Evolutionary conservation across 805 yeast genomes (phyloP).

Genomic region (Kazachstania taianensis): DNA sequence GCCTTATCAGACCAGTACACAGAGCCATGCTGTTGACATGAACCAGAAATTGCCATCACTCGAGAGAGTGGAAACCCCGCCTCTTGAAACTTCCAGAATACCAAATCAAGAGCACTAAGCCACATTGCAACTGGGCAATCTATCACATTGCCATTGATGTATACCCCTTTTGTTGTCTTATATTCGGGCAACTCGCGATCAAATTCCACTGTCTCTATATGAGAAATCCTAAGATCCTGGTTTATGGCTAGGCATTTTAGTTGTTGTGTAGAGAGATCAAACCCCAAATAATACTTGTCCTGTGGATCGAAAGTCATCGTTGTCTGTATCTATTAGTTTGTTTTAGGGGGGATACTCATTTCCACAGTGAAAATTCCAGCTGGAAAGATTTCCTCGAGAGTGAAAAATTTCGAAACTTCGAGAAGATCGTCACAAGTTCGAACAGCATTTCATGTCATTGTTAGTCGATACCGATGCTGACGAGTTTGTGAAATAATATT

Average conservation of each 20-base stretch:
- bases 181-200: conserved; percentile 55
- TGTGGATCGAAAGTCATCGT: background rate
- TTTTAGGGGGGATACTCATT: too few relatives aligned
- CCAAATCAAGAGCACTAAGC: conserved; percentile 69
- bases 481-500: too few relatives aligned
- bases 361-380: too few relatives aligned
- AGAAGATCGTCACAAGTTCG: too few relatives aligned
- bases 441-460: too few relatives aligned
- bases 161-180: conserved; percentile 66
- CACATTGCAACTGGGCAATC: conserved; percentile 83
- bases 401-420: background rate
- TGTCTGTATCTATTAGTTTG: background rate
- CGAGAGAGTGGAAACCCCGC: conserved; percentile 46
- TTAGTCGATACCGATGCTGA: too few relatives aligned
- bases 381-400: too few relatives aligned
- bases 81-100: conserved; percentile 42
- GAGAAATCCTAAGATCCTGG: conserved; percentile 40
- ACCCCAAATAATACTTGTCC: conserved; percentile 42
- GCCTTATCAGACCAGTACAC: conserved; percentile 63
- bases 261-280: conserved; percentile 87
- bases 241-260: conserved; percentile 63
- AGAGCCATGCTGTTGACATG: conserved; percentile 90
- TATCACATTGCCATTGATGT: conserved; percentile 43
- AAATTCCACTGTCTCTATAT: conserved; percentile 59
- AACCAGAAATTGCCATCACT: conserved; percentile 67